These are phyloP conservation scores for Coccomyxa sp. DNA, from an alignment of 139 green algal genomes.

Conservation along the genomic window DNA sequence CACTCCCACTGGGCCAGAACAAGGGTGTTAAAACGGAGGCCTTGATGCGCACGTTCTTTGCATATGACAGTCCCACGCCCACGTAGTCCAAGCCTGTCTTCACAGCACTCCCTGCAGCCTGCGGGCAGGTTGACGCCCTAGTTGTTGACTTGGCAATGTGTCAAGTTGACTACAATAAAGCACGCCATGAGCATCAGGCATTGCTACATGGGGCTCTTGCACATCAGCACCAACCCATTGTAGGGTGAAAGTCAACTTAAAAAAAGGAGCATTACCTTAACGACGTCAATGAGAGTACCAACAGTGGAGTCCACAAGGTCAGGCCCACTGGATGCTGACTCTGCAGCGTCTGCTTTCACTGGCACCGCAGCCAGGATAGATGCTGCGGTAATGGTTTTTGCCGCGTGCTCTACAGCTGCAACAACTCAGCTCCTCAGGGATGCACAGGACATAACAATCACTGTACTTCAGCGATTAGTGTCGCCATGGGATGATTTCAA, in stretches of 20 bases:
- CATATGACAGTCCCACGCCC: constrained; percentile 12
- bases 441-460: too few species aligned
- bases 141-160: too few species aligned
- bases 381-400: background rate
- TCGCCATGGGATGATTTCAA: too few species aligned
- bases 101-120: constrained; percentile 15
- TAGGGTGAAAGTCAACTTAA: too few species aligned
- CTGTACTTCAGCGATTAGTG: too few species aligned
- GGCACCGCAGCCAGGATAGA: background rate
- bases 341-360: background rate
- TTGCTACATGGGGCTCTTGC: background rate
- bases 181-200: background rate
- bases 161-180: background rate
- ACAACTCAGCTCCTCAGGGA: too few species aligned
- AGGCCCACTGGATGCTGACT: background rate
- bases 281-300: background rate
- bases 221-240: background rate
- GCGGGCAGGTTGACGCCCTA: background rate
- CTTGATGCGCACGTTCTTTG: constrained; percentile 10
- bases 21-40: background rate
- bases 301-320: constrained; percentile 6
- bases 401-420: too few species aligned
- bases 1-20: background rate
- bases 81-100: constrained; percentile 31
- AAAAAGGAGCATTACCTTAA: constrained; percentile 4